Evolutionary conservation across 2,329 filamentous ascomycete species (phyloP).

Genomic region (Trichoderma arundinaceum): DNA sequence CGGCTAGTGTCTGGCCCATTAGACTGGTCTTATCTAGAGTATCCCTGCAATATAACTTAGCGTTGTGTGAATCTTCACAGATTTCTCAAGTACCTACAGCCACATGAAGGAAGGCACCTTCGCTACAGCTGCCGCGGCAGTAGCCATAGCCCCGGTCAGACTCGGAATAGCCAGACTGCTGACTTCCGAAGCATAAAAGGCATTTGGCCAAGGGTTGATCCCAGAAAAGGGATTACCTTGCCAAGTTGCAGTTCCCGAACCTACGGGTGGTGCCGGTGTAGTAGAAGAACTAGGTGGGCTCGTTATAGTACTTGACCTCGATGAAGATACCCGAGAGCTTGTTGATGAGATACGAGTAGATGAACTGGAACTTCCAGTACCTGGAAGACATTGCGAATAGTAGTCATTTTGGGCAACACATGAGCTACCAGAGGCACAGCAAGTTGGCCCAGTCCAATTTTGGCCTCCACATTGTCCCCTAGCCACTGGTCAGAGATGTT

Average conservation of each 20-base stretch:
- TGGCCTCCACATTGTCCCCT: constrained; percentile 25
- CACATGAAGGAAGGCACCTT: constrained; percentile 19
- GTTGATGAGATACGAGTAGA: constrained; percentile 1
- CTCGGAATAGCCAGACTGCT: constrained; percentile 18
- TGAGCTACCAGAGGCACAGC: constrained; percentile 18
- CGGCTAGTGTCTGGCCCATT: constrained; percentile 9
- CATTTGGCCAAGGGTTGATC: constrained; percentile 12
- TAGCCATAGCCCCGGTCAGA: constrained; percentile 17
- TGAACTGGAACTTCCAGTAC: constrained; percentile 8
- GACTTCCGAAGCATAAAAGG: constrained; percentile 9
- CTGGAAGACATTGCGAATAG: constrained; percentile 22
- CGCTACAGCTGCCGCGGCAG: constrained; percentile 15
- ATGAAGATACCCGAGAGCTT: not conserved
- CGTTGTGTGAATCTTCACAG: not conserved
- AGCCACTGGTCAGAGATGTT: not conserved
- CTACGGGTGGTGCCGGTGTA: not conserved
- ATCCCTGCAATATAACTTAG: not conserved
- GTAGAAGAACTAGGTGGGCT: not conserved
- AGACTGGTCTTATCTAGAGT: constrained; percentile 3
- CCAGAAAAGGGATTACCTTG: constrained; percentile 18
- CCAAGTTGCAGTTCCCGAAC: constrained; percentile 13
- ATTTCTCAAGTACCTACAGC: not conserved
- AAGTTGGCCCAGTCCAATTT: constrained; percentile 1
- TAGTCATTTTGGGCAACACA: constrained; percentile 16
- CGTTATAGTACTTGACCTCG: not conserved